Evolutionary conservation across 2,329 filamentous ascomycete species (phyloP).

Genomic region (Neonectria faginata): DNA sequence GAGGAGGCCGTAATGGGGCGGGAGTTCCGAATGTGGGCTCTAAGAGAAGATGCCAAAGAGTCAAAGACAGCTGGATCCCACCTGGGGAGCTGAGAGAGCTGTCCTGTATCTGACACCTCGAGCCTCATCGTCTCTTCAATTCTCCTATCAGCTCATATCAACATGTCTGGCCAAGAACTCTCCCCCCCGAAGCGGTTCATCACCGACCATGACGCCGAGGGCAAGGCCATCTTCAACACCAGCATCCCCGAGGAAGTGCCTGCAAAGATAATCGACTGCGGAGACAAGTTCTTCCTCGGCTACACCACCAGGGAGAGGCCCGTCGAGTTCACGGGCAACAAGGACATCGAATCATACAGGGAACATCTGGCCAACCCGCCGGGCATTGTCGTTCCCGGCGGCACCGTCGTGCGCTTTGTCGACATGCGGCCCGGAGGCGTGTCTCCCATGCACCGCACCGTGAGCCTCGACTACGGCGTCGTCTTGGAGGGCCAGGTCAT

Average conservation of each 20-base stretch:
- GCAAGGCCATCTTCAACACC: conserved; percentile 38
- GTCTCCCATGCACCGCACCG: conserved; percentile 58
- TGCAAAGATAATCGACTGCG: conserved; percentile 18
- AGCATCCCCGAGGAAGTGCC: conserved; percentile 29
- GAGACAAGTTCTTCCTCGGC: conserved; percentile 36
- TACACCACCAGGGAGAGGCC: conserved; percentile 33
- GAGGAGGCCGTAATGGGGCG: conserved; percentile 23
- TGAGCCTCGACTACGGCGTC: conserved; percentile 67
- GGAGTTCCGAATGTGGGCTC: conserved; percentile 21
- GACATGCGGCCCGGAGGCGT: conserved; percentile 57
- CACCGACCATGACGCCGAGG: conserved; percentile 35
- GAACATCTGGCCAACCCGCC: conserved; percentile 24
- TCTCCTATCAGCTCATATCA: background rate
- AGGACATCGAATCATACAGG: conserved; percentile 34
- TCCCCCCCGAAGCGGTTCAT: conserved; percentile 36
- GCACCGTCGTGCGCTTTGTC: conserved; percentile 60
- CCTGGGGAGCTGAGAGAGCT: conserved; percentile 5
- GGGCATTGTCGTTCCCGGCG: conserved; percentile 48
- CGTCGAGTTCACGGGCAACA: conserved; percentile 26
- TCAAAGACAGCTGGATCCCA: conserved; percentile 15
- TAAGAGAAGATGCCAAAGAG: conserved; percentile 7
- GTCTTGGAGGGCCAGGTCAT: conserved; percentile 67
- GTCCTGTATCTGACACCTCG: background rate
- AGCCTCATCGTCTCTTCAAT: background rate
- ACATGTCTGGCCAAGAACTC: conserved; percentile 31